Evolutionary conservation across 768 basidiomycete genomes (phyloP).

Genomic region (Leccinum obscurum): DNA sequence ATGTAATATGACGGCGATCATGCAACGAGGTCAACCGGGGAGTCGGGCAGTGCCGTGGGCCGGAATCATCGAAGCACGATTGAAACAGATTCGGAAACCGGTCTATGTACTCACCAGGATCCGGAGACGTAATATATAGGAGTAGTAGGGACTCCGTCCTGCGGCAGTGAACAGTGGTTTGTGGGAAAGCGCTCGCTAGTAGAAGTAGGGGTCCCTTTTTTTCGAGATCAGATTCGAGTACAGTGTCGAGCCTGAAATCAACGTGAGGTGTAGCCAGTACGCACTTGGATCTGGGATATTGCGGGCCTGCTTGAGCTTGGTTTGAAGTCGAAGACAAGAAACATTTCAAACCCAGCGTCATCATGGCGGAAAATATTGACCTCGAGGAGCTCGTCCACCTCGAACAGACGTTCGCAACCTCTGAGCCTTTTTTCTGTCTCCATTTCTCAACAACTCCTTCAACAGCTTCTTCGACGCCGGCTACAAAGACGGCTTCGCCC

Average conservation of each 20-base stretch:
- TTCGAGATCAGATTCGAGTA: too few relatives aligned
- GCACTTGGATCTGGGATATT: too few relatives aligned
- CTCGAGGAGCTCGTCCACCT: slow-evolving; percentile 62
- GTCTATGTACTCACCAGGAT: not conserved
- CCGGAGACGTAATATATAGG: not conserved
- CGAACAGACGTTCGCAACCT: slow-evolving; percentile 56
- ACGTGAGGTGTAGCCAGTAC: too few relatives aligned
- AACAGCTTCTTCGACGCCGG: slow-evolving; percentile 69
- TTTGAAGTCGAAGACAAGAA: too few relatives aligned
- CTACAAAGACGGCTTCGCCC: slow-evolving; percentile 62
- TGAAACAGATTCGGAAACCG: not conserved
- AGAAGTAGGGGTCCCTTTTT: too few relatives aligned
- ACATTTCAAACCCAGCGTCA: too few relatives aligned
- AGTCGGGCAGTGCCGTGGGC: not conserved
- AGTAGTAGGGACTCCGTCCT: not conserved
- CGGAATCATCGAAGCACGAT: not conserved
- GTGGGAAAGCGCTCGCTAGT: too few relatives aligned
- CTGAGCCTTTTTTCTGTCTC: not conserved
- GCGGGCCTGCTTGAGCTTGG: too few relatives aligned
- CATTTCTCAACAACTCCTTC: not conserved
- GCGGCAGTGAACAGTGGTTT: too few relatives aligned
- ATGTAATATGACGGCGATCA: not conserved
- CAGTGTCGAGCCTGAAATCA: too few relatives aligned
- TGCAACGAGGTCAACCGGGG: not conserved
- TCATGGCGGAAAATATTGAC: slow-evolving; percentile 4